Conservation (phyloP, 2,329 filamentous ascomycete genomes). For the Tolypocladium ophioglossoides region DNA sequence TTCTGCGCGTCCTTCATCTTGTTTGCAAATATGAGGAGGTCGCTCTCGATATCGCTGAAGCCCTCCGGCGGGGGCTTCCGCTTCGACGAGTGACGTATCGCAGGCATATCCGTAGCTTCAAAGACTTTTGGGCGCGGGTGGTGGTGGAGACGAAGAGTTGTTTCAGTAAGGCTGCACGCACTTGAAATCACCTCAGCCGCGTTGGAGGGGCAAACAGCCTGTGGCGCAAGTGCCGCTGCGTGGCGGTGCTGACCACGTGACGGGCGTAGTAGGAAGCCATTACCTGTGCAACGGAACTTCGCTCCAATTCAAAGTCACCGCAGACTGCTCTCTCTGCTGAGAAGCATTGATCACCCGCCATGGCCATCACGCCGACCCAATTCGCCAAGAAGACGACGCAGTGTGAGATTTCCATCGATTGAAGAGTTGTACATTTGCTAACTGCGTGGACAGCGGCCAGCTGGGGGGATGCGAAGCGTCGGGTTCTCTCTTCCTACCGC, state of each 20-base stretch:
- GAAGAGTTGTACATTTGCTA: conserved; percentile 17
- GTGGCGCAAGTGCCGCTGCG: conserved; percentile 5
- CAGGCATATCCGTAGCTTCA: conserved; percentile 49
- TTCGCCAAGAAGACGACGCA: conserved; percentile 73
- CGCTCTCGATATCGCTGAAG: conserved; percentile 81
- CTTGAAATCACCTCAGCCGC: conserved; percentile 5
- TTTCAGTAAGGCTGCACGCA: not conserved
- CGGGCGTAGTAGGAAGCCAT: not conserved
- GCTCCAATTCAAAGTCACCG: conserved; percentile 19
- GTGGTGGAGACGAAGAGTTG: not conserved
- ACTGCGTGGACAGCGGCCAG: conserved; percentile 56
- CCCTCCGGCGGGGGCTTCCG: conserved; percentile 76
- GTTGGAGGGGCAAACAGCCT: conserved; percentile 5
- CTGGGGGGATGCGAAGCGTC: conserved; percentile 77
- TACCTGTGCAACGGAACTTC: conserved; percentile 11
- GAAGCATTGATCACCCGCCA: conserved; percentile 38
- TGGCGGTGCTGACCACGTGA: conserved; percentile 20
- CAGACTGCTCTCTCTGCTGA: conserved; percentile 14
- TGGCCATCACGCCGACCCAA: conserved; percentile 89
- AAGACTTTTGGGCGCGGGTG: not conserved
- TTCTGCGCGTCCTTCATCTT: conserved; percentile 96
- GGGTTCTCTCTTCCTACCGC: conserved; percentile 83
- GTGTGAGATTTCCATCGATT: conserved; percentile 42
- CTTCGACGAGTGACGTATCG: conserved; percentile 64
- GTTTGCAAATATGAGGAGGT: conserved; percentile 74